These are phyloP conservation scores for Collybiopsis confluens DNA, from an alignment of 768 basidiomycete genomes.

Conservation along the genomic window DNA sequence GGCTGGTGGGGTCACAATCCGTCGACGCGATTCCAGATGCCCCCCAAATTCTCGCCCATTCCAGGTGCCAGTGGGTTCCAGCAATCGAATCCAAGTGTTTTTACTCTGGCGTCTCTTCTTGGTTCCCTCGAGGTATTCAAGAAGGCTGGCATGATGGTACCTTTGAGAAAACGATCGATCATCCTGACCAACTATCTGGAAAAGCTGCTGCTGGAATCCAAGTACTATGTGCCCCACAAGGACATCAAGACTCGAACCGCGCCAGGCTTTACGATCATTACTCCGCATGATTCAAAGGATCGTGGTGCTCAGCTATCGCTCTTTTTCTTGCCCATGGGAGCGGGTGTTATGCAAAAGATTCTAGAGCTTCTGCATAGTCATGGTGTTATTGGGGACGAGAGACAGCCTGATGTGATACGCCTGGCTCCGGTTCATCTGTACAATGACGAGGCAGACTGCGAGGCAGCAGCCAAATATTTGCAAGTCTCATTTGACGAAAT, in stretches of 20 bases:
- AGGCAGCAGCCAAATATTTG: conserved; percentile 60
- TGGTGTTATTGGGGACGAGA: conserved; percentile 90
- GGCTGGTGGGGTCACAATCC: conserved; percentile 99
- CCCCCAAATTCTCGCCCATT: conserved; percentile 74
- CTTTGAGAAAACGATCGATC: conserved; percentile 66
- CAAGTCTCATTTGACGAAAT: conserved; percentile 50
- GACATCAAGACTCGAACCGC: conserved; percentile 19
- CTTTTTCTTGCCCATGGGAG: conserved; percentile 62
- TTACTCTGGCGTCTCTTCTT: conserved; percentile 74
- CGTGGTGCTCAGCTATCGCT: conserved; percentile 90
- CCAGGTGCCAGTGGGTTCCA: conserved; percentile 93
- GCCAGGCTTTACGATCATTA: conserved; percentile 86
- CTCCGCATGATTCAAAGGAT: conserved; percentile 60
- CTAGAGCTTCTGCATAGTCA: conserved; percentile 52
- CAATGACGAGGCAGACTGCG: conserved; percentile 76
- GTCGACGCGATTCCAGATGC: conserved; percentile 87
- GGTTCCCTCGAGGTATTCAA: conserved; percentile 82
- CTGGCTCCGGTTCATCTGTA: conserved; percentile 86
- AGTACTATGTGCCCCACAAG: conserved; percentile 53
- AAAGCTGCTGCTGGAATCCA: conserved; percentile 51
- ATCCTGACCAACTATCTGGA: conserved; percentile 72
- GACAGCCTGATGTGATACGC: conserved; percentile 89
- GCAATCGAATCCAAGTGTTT: conserved; percentile 88
- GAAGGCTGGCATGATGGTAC: conserved; percentile 68
- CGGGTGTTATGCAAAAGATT: conserved; percentile 67